phyloP scores from a whole-genome alignment of 2,329 filamentous ascomycete species.

The Monilinia vaccinii-corymbosi region DNA sequence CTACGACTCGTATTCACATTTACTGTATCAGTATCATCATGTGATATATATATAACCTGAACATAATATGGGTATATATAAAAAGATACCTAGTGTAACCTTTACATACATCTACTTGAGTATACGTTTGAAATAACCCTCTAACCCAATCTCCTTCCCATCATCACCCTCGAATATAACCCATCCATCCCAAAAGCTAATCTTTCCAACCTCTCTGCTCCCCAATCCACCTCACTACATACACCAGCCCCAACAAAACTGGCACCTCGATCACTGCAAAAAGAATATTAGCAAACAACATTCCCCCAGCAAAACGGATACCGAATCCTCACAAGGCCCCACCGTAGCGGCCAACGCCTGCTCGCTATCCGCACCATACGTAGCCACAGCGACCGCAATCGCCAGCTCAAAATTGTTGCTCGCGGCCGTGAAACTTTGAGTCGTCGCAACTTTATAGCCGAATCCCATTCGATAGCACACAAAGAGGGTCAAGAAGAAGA shows the following conservation, averaged over 20 bases:
- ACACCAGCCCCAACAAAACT: conserved; percentile 68
- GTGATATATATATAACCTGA: too few species aligned
- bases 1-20: too few species aligned
- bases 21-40: too few species aligned
- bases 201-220: conserved; percentile 34
- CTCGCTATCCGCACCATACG: conserved; percentile 67
- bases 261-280: conserved; percentile 66
- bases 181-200: conserved; percentile 7
- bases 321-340: conserved; percentile 43
- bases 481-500: conserved; percentile 63
- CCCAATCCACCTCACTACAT: conserved; percentile 55
- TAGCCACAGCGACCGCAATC: conserved; percentile 78
- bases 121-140: too few species aligned
- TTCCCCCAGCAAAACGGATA: neutral
- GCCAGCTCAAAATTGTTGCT: conserved; percentile 93
- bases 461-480: conserved; percentile 59
- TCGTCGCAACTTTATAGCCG: conserved; percentile 59
- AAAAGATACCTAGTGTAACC: too few species aligned
- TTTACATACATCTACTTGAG: too few species aligned
- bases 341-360: conserved; percentile 78
- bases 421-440: conserved; percentile 80
- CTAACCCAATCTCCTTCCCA: too few species aligned
- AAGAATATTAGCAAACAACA: neutral
- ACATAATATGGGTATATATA: too few species aligned
- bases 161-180: neutral